These are phyloP conservation scores for Pseudonitzschia multiseries DNA, from an alignment of 108 stramenopile genomes.

Conservation along the genomic window DNA sequence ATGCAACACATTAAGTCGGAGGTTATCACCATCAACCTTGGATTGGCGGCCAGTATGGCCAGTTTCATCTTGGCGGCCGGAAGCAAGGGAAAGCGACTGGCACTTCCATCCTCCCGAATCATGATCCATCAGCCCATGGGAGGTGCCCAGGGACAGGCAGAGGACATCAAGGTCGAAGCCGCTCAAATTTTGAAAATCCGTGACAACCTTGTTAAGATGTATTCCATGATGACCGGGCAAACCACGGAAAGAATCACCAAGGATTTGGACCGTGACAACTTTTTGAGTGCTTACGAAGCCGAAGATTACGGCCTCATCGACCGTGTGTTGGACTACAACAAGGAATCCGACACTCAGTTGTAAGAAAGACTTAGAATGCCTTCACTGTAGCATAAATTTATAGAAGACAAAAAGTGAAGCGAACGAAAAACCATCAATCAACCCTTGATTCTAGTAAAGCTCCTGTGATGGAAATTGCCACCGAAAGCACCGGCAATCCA, in stretches of 20 bases:
- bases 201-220: conserved; percentile 97
- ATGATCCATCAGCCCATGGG: conserved; percentile 99
- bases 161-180: conserved; percentile 98
- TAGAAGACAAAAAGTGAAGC: background rate
- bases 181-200: conserved; percentile 97
- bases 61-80: conserved; percentile 97
- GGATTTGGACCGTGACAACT: conserved; percentile 98
- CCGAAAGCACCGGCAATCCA: too few species aligned
- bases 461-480: background rate
- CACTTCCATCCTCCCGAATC: conserved; percentile 93
- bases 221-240: conserved; percentile 97
- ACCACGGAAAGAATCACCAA: conserved; percentile 85
- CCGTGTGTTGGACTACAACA: conserved; percentile 85
- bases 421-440: background rate
- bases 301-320: conserved; percentile 94
- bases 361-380: conserved; percentile 6
- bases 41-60: conserved; percentile 96
- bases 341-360: conserved; percentile 51
- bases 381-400: background rate
- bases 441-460: background rate
- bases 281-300: conserved; percentile 95
- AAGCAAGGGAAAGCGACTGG: conserved; percentile 89
- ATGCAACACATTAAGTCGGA: conserved; percentile 96
- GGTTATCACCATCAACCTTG: conserved; percentile 97
- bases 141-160: conserved; percentile 97